Evolutionary conservation across 139 green algal genomes (phyloP).

Genomic region (Nannochloris sp.): DNA sequence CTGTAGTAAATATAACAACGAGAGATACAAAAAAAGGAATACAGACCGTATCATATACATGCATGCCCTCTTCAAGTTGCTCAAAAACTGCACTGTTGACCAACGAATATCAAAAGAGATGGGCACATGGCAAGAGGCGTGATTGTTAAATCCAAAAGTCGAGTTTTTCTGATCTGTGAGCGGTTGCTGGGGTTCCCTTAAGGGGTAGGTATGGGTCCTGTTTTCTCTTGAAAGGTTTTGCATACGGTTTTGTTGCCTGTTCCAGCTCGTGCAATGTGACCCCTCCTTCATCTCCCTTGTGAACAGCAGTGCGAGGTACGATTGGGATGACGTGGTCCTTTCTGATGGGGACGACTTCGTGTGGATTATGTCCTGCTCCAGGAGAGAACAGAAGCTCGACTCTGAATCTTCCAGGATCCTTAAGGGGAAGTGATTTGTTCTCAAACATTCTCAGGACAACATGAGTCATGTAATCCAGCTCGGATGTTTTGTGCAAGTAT

Average conservation of each 20-base stretch:
- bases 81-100: background rate
- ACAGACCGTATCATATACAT: background rate
- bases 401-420: slow-evolving; percentile 67
- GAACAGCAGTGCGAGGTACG: slow-evolving; percentile 28
- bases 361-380: slow-evolving; percentile 63
- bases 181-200: background rate
- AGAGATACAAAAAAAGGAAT: too few relatives aligned
- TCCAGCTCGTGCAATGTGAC: slow-evolving; percentile 23
- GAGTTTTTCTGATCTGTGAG: slow-evolving; percentile 9
- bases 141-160: slow-evolving; percentile 16
- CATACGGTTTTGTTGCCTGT: slow-evolving; percentile 16
- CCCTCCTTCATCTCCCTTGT: slow-evolving; percentile 21
- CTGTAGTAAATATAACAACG: too few relatives aligned
- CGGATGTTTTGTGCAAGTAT: slow-evolving; percentile 46
- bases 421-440: slow-evolving; percentile 68
- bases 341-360: slow-evolving; percentile 23
- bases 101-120: background rate
- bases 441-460: slow-evolving; percentile 96
- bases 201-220: slow-evolving; percentile 1
- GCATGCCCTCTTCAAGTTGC: background rate
- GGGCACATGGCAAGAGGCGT: too few relatives aligned
- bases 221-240: slow-evolving; percentile 34
- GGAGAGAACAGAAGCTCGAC: slow-evolving; percentile 76
- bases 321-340: slow-evolving; percentile 50
- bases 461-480: slow-evolving; percentile 96